phyloP scores from a whole-genome alignment of 352 stramenopile species.

The Phytophthora hibernalis region DNA sequence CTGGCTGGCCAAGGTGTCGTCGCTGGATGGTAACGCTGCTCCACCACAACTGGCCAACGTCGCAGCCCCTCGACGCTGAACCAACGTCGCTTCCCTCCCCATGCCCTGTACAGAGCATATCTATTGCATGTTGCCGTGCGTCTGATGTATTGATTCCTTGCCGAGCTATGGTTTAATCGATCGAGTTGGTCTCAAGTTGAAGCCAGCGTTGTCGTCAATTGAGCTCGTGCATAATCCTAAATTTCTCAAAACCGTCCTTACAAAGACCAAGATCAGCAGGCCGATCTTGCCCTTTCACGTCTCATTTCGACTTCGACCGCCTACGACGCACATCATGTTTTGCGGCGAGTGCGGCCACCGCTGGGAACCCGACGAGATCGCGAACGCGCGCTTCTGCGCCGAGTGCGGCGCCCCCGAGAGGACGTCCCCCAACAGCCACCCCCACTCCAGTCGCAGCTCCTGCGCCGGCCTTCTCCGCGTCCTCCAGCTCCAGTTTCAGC shows the following conservation, averaged over 20 bases:
- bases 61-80: conserved; percentile 16
- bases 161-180: background rate
- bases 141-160: background rate
- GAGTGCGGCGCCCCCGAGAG: conserved; percentile 81
- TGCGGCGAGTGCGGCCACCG: conserved; percentile 84
- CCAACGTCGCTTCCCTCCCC: conserved; percentile 1
- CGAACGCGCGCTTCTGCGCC: conserved; percentile 80
- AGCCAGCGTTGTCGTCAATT: conserved; percentile 23
- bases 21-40: conserved; percentile 39
- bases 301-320: conserved; percentile 35
- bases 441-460: conserved; percentile 7
- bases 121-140: conserved; percentile 7
- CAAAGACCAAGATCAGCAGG: conserved; percentile 22
- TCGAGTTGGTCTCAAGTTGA: conserved; percentile 12
- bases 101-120: conserved; percentile 18
- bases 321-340: conserved; percentile 57
- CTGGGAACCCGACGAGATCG: conserved; percentile 84
- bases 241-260: conserved; percentile 14
- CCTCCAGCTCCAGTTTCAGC: conserved; percentile 23
- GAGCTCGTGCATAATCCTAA: conserved; percentile 17
- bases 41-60: conserved; percentile 13
- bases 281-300: conserved; percentile 8
- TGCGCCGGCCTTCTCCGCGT: conserved; percentile 4
- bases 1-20: conserved; percentile 64
- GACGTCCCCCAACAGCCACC: conserved; percentile 39